phyloP scores from a whole-genome alignment of 176 grass and related monocot species.

The Panicum miliaceum region DNA sequence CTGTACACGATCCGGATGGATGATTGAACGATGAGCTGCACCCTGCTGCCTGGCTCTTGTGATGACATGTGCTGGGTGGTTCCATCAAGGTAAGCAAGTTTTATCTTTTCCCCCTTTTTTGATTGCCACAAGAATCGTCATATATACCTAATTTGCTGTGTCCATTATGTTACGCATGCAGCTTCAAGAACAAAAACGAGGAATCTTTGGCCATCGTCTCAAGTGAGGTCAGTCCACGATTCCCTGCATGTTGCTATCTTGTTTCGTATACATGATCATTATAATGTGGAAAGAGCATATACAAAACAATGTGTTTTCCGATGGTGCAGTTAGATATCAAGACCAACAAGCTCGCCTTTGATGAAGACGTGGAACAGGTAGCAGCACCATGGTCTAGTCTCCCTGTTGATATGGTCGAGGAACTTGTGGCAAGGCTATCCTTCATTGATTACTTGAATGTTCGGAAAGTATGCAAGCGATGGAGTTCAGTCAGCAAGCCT shows the following conservation, averaged over 20 bases:
- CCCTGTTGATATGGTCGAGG: slow-evolving; percentile 25
- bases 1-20: slow-evolving; percentile 21
- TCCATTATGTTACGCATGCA: no score
- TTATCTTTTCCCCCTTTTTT: not conserved
- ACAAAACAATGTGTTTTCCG: not conserved
- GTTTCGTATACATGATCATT: not conserved
- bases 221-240: not conserved
- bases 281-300: not conserved
- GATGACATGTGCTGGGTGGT: not conserved
- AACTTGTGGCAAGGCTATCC: slow-evolving; percentile 14
- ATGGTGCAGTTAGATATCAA: not conserved
- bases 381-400: slow-evolving; percentile 2
- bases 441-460: slow-evolving; percentile 11
- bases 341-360: not conserved
- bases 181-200: not conserved
- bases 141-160: not conserved
- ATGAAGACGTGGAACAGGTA: not conserved
- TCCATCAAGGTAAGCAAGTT: not conserved
- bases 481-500: not conserved
- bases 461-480: slow-evolving; percentile 30
- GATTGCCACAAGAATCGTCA: not conserved
- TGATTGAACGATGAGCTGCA: slow-evolving; percentile 9
- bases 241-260: not conserved
- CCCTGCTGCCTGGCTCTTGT: not conserved
- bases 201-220: not conserved